Evolutionary conservation across 257 asterid genomes (phyloP), one percentile per base, ranked within the genome.

Genomic region (Linaria vulgaris): DNA sequence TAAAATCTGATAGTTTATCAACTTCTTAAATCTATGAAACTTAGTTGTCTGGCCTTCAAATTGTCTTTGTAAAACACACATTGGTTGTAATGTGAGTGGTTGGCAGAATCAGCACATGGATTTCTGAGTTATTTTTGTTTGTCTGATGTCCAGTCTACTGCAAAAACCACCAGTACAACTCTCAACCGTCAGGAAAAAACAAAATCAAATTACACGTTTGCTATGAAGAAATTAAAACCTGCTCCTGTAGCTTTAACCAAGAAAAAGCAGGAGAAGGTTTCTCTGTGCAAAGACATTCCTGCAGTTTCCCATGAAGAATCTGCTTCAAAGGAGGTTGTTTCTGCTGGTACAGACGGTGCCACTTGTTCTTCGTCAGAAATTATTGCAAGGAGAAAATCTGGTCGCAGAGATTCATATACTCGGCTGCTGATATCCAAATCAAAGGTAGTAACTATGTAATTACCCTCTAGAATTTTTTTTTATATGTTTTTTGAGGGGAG

Each of bases 341-440:
- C 83, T 67, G 78, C 68, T 51, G 63, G 65, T 72, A 64, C 52
- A 48, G 54, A 63, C 71, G 41, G 61, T 48, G 20, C 55, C 12
- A 77, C 12, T 46, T 57, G 60, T 62, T 66, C 66, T 30, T 23
- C 50, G 54, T 49, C 46, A 56, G 59, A 68, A 8, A 54, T 50
- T 59, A 49, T 63, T 56, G 47, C 77, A 8, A 69, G 74, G 74
- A 82, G 82, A 76, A 83, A 75, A 71, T 76, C 90, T 64, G 80
- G 72, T 69, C 95, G 94, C 6, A 78, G 95, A 77, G 87, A 83
- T 63, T 92, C 99, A 6, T 92, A 62, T 75, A 89, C 91, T 9
- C 78, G 82, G 56, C 72, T 85, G 20, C 78, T 87, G 65, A 66
- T 90, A 78, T 83, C 95, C 66, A 79, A 75, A 72, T 76, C 94